Base-by-base conservation (phyloP, 1,139 yeast genomes). In the Zygoascus hellenicus region DNA sequence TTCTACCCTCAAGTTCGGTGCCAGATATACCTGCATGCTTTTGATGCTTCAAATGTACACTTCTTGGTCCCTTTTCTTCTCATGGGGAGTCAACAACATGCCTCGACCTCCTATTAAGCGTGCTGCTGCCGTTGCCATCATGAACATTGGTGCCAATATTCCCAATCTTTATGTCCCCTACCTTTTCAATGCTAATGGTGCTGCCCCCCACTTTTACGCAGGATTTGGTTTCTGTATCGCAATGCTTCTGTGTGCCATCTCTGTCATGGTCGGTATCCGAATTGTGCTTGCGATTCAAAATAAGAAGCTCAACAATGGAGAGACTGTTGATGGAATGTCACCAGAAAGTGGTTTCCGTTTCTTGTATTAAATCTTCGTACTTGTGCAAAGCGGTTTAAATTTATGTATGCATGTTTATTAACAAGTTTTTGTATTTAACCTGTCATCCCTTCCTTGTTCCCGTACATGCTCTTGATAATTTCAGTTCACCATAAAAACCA, bases 21-120 rank as follows among this genome's bases (percentile, higher is more conserved):
- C 82, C 2, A 67, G 83, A 51, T 78, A 78, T 55, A 76, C 77
- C 52, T 38, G 45, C 36, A 78, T 78, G 82, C 76, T 80, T 59
- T 65, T 78, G 48, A 76, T 78, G 80, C 75, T 78, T 49, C 81
- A 81, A 34, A 62, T 78, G 47, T 78, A 78, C 58, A 76, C 80
- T 58, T 72, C 81, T 0, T 78, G 76, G 59, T 76, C 79, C 14
- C 72, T 75, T 4, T 74, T 75, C 45, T 67, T 77, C 46, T 70
- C 83, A 1, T 78, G 83, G 81, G 71, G 76, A 68, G 72, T 81
- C 9, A 75, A 75, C 55, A 72, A 72, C 54, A 59, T 67, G 9
- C 66, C 80, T 37, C 67, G 78, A 53, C 78, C 78, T n/a, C 78
- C 78, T 26, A 64, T 72, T 49, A 73, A 74, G 58, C 67, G 78